A percentile compares a stretch with the other conserved stretches of the same genome.
Conservation (phyloP, 305 asterid genomes). For the Nicotiana rustica region DNA sequence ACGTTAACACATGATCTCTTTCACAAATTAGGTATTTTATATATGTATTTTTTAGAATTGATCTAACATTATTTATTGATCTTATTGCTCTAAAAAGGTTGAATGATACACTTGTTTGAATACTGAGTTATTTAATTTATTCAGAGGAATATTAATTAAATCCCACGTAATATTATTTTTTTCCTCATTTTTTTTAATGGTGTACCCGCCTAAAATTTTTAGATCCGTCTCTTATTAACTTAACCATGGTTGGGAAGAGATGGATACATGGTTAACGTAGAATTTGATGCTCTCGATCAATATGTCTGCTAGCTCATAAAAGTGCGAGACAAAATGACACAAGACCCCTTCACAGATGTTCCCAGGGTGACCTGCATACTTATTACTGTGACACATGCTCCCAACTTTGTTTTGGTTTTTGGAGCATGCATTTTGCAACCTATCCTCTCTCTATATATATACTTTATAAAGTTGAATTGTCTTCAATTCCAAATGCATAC, state of each 20-base stretch:
- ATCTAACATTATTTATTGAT: too few relatives aligned
- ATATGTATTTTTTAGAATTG: too few relatives aligned
- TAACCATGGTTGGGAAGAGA: conserved; percentile 9
- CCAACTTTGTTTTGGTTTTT: background rate
- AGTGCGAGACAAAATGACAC: background rate
- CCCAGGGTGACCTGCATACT: conserved; percentile 9
- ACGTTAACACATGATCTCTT: too few relatives aligned
- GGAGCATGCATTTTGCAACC: background rate
- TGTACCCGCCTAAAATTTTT: too few relatives aligned
- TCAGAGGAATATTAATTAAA: too few relatives aligned
- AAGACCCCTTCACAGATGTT: background rate
- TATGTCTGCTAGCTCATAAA: background rate
- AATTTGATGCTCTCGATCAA: background rate
- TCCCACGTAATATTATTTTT: too few relatives aligned
- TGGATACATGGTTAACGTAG: background rate
- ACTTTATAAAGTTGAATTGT: background rate
- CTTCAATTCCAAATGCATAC: conserved; percentile 26
- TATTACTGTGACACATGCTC: conserved; percentile 6
- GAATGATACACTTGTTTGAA: too few relatives aligned
- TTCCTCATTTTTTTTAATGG: too few relatives aligned
- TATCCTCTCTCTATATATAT: background rate
- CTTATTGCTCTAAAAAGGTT: too few relatives aligned
- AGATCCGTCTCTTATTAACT: too few relatives aligned
- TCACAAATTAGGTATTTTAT: too few relatives aligned
- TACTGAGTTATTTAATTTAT: too few relatives aligned